Percentiles rank a stretch among this genome's conserved stretches.
Evolutionary conservation across 208 protist genomes (phyloP).

Genomic region (Acanthamoeba culbertsoni): DNA sequence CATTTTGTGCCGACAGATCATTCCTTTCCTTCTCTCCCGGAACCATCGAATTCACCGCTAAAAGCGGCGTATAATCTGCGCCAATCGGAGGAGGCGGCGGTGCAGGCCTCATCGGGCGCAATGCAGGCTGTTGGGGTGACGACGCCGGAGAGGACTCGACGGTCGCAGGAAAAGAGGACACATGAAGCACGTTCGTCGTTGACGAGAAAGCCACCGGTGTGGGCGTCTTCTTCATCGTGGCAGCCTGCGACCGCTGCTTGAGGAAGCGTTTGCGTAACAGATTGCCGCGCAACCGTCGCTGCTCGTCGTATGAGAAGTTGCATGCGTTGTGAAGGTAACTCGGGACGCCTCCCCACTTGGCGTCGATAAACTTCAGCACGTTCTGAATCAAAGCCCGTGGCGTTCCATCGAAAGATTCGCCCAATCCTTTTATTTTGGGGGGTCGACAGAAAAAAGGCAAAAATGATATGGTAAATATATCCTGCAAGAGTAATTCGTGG

Average conservation of each 20-base stretch:
- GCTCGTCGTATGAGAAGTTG: slow-evolving; percentile 48
- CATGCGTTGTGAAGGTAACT: slow-evolving; percentile 37
- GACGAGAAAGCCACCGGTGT: background rate
- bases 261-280: background rate
- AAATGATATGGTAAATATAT: background rate
- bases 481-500: background rate
- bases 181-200: too few species aligned
- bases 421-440: background rate
- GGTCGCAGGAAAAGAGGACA: background rate
- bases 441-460: background rate
- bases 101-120: background rate
- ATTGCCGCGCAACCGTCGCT: background rate
- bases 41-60: background rate
- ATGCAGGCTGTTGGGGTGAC: background rate
- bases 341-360: slow-evolving; percentile 28
- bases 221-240: background rate
- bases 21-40: too few species aligned
- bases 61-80: background rate
- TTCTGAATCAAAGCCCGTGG: background rate
- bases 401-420: slow-evolving; percentile 5
- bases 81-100: background rate
- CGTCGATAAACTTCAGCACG: slow-evolving; percentile 38
- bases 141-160: background rate
- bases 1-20: too few species aligned
- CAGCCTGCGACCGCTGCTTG: background rate